These are phyloP conservation scores for Metschnikowia sp. DNA, from an alignment of 805 yeast species.

Conservation along the genomic window DNA sequence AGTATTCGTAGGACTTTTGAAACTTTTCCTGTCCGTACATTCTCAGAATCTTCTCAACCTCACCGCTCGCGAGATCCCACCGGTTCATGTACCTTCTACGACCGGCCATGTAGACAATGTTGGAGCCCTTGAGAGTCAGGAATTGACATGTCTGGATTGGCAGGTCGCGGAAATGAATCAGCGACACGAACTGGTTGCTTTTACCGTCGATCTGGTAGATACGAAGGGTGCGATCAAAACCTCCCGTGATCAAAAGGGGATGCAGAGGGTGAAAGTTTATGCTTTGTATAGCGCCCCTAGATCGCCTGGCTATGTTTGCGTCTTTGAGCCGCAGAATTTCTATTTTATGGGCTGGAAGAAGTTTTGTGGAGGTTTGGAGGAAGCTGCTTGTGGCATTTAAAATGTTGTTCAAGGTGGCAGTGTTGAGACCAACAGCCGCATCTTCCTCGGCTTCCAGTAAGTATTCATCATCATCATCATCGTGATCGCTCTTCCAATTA, in stretches of 20 bases:
- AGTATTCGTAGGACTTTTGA: constrained; percentile 85
- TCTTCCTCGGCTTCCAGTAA: constrained; percentile 24
- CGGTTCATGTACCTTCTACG: constrained; percentile 88
- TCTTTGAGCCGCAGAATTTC: constrained; percentile 83
- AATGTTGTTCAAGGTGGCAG: constrained; percentile 32
- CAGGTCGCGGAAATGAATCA: constrained; percentile 71
- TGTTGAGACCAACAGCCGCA: constrained; percentile 19
- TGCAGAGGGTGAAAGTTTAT: constrained; percentile 80
- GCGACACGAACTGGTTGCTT: constrained; percentile 72
- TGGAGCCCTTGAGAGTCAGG: constrained; percentile 39
- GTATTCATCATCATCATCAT: constrained; percentile 16
- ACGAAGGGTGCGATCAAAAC: constrained; percentile 85
- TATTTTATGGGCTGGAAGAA: constrained; percentile 66
- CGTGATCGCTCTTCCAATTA: constrained; percentile 36
- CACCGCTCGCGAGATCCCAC: constrained; percentile 75
- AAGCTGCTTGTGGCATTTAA: constrained; percentile 35
- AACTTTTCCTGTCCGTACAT: constrained; percentile 87
- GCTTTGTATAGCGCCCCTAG: constrained; percentile 82
- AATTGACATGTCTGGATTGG: constrained; percentile 80
- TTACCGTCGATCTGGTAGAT: constrained; percentile 90
- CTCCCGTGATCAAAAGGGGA: constrained; percentile 85
- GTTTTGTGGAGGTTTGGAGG: constrained; percentile 42
- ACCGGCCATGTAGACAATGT: constrained; percentile 77
- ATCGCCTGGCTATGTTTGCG: constrained; percentile 67
- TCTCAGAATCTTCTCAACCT: constrained; percentile 79